A percentile compares a stretch with the other conserved stretches of the same genome.
Evolutionary conservation across 2,329 filamentous ascomycete genomes (phyloP).

Genomic region (Cytospora chrysosperma): DNA sequence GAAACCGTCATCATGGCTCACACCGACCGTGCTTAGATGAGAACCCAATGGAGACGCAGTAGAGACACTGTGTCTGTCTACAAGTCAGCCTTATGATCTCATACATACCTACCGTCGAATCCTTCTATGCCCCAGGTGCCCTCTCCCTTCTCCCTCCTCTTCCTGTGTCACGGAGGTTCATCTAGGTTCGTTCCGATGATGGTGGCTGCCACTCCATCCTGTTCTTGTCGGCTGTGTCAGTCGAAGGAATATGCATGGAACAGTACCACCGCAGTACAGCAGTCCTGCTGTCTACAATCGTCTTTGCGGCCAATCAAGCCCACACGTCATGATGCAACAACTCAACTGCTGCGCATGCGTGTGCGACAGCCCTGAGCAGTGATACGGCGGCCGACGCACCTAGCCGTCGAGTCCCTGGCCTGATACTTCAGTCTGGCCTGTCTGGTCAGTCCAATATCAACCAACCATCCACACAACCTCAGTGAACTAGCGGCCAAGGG

Average conservation of each 20-base stretch:
- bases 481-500: neutral
- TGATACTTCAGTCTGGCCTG: neutral
- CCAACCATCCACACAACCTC: neutral
- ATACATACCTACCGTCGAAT: neutral
- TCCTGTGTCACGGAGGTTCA: neutral
- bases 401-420: constrained; percentile 5
- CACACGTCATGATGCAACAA: constrained; percentile 7
- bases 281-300: neutral
- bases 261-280: constrained; percentile 4
- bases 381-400: constrained; percentile 7
- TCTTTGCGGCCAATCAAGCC: neutral
- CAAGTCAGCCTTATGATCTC: constrained; percentile 6
- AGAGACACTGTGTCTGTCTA: neutral
- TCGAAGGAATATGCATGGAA: constrained; percentile 19
- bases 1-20: neutral
- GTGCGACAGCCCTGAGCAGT: neutral
- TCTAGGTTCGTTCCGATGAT: neutral
- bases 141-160: neutral
- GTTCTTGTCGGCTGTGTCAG: constrained; percentile 16
- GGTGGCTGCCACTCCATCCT: too few relatives aligned
- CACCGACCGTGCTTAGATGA: too few relatives aligned
- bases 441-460: too few relatives aligned
- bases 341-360: neutral
- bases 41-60: too few relatives aligned
- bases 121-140: too few relatives aligned